Evolutionary conservation across 1,139 yeast genomes (phyloP).

Genomic region (Suhomyces terraborum): DNA sequence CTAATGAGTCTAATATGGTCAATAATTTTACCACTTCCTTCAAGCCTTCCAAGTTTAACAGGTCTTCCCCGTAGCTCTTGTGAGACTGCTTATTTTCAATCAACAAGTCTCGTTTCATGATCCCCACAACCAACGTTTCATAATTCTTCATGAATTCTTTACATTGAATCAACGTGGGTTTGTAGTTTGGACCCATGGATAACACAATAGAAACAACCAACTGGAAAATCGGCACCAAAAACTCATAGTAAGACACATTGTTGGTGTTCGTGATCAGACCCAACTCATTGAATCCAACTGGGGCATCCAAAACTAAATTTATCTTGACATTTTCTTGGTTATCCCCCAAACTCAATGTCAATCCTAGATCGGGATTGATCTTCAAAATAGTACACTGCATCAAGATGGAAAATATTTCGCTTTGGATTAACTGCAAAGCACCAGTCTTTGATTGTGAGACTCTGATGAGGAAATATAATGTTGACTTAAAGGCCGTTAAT

Average conservation of each 20-base stretch:
- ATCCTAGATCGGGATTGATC: slow-evolving; percentile 81
- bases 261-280: slow-evolving; percentile 19
- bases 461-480: slow-evolving; percentile 66
- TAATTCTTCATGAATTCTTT: slow-evolving; percentile 54
- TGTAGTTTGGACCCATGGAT: slow-evolving; percentile 79
- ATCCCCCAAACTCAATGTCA: slow-evolving; percentile 42
- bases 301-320: slow-evolving; percentile 54
- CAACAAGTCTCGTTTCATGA: slow-evolving; percentile 67
- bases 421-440: slow-evolving; percentile 72
- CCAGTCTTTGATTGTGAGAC: slow-evolving; percentile 78
- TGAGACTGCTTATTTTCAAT: slow-evolving; percentile 30
- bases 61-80: slow-evolving; percentile 24
- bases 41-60: slow-evolving; percentile 34
- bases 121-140: slow-evolving; percentile 60
- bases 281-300: slow-evolving; percentile 37
- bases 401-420: slow-evolving; percentile 67
- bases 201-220: slow-evolving; percentile 66
- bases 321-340: slow-evolving; percentile 30
- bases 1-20: slow-evolving; percentile 58
- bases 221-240: slow-evolving; percentile 78
- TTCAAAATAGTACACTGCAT: slow-evolving; percentile 57
- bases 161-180: slow-evolving; percentile 59
- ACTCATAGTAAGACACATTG: slow-evolving; percentile 60
- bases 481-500: slow-evolving; percentile 73
- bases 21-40: slow-evolving; percentile 57